Percentiles rank a stretch among this genome's conserved stretches.
Conservation (phyloP, 1,284 basidiomycete species). For the Meripilus lineatus region DNA sequence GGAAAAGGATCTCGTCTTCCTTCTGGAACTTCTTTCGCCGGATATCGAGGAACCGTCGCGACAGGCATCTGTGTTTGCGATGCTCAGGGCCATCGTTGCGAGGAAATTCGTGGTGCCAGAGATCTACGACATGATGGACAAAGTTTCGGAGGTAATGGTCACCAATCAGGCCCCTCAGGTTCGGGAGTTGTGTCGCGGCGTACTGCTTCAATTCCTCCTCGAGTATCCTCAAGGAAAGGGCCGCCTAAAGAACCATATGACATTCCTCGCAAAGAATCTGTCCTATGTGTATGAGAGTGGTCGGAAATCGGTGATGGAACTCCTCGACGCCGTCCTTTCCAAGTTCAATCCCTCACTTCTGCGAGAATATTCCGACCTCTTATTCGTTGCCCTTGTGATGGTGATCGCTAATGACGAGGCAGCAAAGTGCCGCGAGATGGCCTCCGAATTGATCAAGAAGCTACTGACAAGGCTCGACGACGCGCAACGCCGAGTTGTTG, state of each 20-base stretch:
- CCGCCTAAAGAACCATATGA: constrained; percentile 83
- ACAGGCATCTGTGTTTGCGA: constrained; percentile 83
- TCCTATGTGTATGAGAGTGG: constrained; percentile 92
- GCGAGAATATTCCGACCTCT: constrained; percentile 80
- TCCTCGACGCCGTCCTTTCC: constrained; percentile 76
- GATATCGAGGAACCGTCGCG: constrained; percentile 94
- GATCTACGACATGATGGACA: constrained; percentile 97
- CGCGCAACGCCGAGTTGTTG: constrained; percentile 52
- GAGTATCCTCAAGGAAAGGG: constrained; percentile 98
- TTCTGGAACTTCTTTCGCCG: constrained; percentile 83
- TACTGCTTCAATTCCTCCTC: constrained; percentile 91
- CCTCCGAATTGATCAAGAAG: constrained; percentile 75
- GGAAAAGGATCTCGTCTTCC: constrained; percentile 85
- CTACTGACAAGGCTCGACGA: constrained; percentile 70
- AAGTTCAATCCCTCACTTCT: constrained; percentile 85
- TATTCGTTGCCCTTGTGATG: constrained; percentile 93
- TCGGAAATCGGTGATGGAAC: constrained; percentile 87
- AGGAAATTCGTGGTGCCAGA: constrained; percentile 94
- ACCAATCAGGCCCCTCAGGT: constrained; percentile 90
- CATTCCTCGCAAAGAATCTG: constrained; percentile 92
- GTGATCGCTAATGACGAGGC: constrained; percentile 93
- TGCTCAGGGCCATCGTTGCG: constrained; percentile 89
- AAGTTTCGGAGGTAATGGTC: constrained; percentile 91
- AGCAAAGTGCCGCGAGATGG: constrained; percentile 84
- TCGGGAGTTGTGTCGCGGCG: constrained; percentile 86